Conservation (phyloP, 345 rosid genomes). For the Lepidium didymum region DNA sequence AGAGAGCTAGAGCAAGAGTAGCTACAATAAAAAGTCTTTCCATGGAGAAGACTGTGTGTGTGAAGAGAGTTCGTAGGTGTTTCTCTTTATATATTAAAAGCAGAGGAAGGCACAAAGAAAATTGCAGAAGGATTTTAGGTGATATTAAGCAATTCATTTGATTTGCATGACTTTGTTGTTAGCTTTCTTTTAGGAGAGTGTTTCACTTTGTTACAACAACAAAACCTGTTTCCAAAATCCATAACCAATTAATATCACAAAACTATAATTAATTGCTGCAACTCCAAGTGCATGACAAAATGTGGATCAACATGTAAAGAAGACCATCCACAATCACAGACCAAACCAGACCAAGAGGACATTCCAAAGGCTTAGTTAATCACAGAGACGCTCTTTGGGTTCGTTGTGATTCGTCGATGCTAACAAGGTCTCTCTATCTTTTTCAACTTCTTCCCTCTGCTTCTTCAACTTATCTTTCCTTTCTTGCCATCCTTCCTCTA, state of each 20-base stretch:
- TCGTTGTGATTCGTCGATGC: background rate
- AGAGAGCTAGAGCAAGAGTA: background rate
- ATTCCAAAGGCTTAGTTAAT: background rate
- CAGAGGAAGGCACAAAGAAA: conserved; percentile 10
- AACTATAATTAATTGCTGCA: background rate
- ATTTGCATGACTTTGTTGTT: conserved; percentile 20
- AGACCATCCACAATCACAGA: conserved; percentile 1
- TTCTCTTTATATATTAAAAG: conserved; percentile 15
- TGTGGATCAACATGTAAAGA: background rate
- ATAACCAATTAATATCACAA: background rate
- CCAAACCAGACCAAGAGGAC: background rate
- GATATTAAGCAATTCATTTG: background rate
- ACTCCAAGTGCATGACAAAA: conserved; percentile 11
- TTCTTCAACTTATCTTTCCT: conserved; percentile 40
- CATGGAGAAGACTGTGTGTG: conserved; percentile 12
- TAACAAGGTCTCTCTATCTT: conserved; percentile 38
- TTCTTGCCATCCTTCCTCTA: conserved; percentile 66
- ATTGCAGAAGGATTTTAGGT: conserved; percentile 23
- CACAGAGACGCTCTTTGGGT: conserved; percentile 18
- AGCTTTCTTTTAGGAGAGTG: conserved; percentile 18
- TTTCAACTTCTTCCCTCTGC: conserved; percentile 36
- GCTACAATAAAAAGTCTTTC: conserved; percentile 11
- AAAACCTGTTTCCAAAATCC: conserved; percentile 1
- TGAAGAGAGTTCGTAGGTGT: conserved; percentile 2
- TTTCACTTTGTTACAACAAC: conserved; percentile 12